These are phyloP conservation scores for Epithemia pelagica DNA, from an alignment of 108 stramenopile species.

Conservation along the genomic window DNA sequence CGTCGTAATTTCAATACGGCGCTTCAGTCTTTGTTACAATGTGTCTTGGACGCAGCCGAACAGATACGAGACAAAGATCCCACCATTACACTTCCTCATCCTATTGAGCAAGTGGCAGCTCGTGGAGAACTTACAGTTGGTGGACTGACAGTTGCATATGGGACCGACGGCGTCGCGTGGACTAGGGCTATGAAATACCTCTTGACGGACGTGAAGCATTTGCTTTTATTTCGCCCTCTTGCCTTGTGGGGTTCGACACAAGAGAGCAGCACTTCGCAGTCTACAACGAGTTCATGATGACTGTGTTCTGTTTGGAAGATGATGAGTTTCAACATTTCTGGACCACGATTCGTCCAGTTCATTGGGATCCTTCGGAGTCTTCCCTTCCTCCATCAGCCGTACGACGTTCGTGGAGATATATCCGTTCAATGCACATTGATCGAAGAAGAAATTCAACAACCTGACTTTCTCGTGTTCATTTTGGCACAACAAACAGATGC, in stretches of 20 bases:
- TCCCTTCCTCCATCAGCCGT: background rate
- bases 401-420: background rate
- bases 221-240: slow-evolving; percentile 43
- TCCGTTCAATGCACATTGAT: background rate
- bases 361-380: background rate
- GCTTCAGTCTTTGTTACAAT: slow-evolving; percentile 49
- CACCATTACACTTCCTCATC: slow-evolving; percentile 63
- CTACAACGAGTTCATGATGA: background rate
- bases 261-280: background rate
- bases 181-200: slow-evolving; percentile 74
- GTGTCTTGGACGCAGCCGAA: slow-evolving; percentile 48
- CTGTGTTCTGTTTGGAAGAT: background rate
- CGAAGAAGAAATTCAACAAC: background rate
- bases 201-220: slow-evolving; percentile 70
- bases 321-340: background rate
- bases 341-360: background rate
- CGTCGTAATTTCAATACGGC: slow-evolving; percentile 74
- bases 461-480: background rate
- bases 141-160: slow-evolving; percentile 45
- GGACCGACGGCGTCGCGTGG: slow-evolving; percentile 53
- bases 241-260: slow-evolving; percentile 16
- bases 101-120: slow-evolving; percentile 22
- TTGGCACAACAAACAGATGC: background rate
- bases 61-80: slow-evolving; percentile 48
- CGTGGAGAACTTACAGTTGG: slow-evolving; percentile 37